These are phyloP conservation scores for Aspergillus calidoustus DNA, from an alignment of 2,329 filamentous ascomycete species.

Conservation along the genomic window DNA sequence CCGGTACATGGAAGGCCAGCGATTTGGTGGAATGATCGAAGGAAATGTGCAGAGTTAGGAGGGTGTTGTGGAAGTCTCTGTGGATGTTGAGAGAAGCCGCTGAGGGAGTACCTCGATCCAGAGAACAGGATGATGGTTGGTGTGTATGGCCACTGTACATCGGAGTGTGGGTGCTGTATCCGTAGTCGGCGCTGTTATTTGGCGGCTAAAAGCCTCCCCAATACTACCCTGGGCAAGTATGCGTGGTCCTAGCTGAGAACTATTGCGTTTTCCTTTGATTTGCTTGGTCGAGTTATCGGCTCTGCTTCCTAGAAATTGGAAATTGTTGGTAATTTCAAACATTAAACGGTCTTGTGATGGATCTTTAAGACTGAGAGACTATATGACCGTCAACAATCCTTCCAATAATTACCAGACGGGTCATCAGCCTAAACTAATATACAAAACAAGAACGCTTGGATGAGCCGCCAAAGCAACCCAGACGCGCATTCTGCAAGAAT, in stretches of 20 bases:
- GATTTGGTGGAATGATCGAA: not conserved
- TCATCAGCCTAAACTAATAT: not conserved
- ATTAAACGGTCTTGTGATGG: not conserved
- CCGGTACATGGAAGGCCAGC: not conserved
- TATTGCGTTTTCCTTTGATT: too few relatives aligned
- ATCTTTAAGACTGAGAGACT: not conserved
- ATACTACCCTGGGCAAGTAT: not conserved
- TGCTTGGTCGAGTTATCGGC: not conserved
- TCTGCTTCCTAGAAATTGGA: not conserved
- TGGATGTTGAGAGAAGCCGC: constrained; percentile 2
- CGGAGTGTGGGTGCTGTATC: constrained; percentile 6
- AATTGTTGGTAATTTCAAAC: not conserved
- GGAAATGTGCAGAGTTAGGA: not conserved
- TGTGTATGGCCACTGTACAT: constrained; percentile 2
- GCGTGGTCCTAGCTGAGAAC: not conserved
- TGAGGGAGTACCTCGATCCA: not conserved
- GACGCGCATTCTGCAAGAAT: not conserved
- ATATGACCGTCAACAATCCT: not conserved
- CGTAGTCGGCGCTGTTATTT: not conserved
- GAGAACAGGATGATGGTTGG: not conserved
- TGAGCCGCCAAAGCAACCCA: not conserved
- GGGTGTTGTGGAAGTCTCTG: constrained; percentile 3
- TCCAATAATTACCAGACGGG: not conserved
- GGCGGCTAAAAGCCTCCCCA: not conserved
- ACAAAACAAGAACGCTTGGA: not conserved